Percentiles rank a stretch among this genome's conserved stretches.
phyloP scores from a whole-genome alignment of 2,329 filamentous ascomycete species.

The Talaromyces sp. region DNA sequence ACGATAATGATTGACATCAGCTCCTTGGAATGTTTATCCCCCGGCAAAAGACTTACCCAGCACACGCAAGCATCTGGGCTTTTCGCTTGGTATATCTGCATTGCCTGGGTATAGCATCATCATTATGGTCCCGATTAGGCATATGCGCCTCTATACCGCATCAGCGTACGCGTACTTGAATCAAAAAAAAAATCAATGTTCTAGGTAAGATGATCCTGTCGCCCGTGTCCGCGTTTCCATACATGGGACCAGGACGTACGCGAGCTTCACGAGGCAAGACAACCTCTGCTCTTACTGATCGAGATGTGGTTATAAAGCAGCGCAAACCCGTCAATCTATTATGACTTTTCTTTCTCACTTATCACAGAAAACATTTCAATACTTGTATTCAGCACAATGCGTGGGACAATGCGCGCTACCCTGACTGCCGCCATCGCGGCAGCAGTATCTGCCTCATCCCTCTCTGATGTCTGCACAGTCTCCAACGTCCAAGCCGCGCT shows the following conservation, averaged over 20 bases:
- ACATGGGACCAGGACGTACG: background rate
- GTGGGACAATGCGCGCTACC: background rate
- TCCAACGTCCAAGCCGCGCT: background rate
- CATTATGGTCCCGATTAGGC: background rate
- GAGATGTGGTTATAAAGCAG: background rate
- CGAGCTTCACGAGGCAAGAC: background rate
- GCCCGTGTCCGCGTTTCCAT: background rate
- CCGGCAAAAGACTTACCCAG: background rate
- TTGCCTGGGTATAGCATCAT: background rate
- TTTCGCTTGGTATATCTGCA: background rate
- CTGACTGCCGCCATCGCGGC: background rate
- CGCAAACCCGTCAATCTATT: background rate
- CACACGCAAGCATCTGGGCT: background rate
- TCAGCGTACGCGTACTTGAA: background rate
- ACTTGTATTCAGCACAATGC: background rate
- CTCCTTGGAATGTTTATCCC: background rate
- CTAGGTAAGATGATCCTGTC: background rate
- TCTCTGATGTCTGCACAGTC: background rate
- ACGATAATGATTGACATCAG: background rate
- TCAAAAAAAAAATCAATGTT: background rate
- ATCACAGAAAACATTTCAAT: background rate
- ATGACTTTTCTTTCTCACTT: background rate
- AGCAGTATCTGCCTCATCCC: background rate
- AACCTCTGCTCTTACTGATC: background rate
- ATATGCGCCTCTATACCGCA: background rate